Evolutionary conservation across 768 basidiomycete genomes (phyloP), one percentile per base, ranked within the genome.

Genomic region (Auriculariales sp.): DNA sequence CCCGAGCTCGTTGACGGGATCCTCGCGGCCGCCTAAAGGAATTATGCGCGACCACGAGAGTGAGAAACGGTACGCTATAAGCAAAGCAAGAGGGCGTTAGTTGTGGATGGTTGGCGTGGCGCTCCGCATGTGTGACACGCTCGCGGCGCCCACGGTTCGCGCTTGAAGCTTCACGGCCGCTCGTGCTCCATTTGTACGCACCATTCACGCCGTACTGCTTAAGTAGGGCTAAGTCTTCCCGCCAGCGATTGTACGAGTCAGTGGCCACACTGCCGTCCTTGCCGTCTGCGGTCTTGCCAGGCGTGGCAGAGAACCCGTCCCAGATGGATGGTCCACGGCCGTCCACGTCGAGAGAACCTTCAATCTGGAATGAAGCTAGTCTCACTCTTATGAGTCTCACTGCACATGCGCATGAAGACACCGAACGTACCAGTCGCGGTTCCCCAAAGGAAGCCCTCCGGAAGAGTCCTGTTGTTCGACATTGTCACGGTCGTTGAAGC

Each of bases 31-130:
- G 19, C 81, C 82, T 15, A 78, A 68, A 24, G 83, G 85, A 52
- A 86, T 81, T 55, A 86, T 72, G 25, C 84, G 72, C 10, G 80
- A 74, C 86, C 83, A 86, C 5, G 83, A 70, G 49, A 88, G 67
- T 3, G 81, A 84, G 65, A 88, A 86, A 19, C 83, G 75, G 65
- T 86, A 87, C 2, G 79, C 66, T 56, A n/a, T n/a, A n/a, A n/a
- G n/a, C n/a, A n/a, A n/a, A n/a, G n/a, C n/a, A n/a, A n/a, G n/a
- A n/a, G n/a, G n/a, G n/a, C n/a, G n/a, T n/a, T n/a, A n/a, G n/a
- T n/a, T n/a, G n/a, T n/a, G n/a, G n/a, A n/a, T n/a, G n/a, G n/a
- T n/a, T n/a, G n/a, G n/a, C n/a, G n/a, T n/a, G n/a, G n/a, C n/a
- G n/a, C n/a, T n/a, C n/a, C n/a, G n/a, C n/a, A n/a, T n/a, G n/a